A percentile compares a stretch with the other conserved stretches of the same genome.
Evolutionary conservation across 352 stramenopile genomes (phyloP).

Genomic region (Pythium dissotocum): DNA sequence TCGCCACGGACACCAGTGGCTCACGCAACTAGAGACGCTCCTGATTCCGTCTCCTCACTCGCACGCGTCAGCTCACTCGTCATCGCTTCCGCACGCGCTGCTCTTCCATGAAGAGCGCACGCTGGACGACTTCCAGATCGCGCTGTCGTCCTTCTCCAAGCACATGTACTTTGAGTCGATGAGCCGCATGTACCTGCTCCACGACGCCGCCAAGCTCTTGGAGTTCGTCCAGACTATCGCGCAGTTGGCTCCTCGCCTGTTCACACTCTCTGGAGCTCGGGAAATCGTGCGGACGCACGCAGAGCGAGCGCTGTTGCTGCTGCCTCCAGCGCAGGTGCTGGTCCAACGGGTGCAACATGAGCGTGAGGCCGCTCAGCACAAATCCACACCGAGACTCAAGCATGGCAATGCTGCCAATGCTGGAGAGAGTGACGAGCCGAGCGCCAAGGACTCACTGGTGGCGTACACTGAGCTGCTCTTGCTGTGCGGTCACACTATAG

Average conservation of each 20-base stretch:
- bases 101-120: slow-evolving; percentile 84
- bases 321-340: slow-evolving; percentile 57
- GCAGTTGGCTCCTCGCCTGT: slow-evolving; percentile 62
- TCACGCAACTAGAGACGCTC: slow-evolving; percentile 72
- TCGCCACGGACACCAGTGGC: slow-evolving; percentile 60
- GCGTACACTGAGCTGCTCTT: slow-evolving; percentile 64
- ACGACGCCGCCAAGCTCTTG: slow-evolving; percentile 55
- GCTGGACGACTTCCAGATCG: slow-evolving; percentile 67
- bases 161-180: slow-evolving; percentile 89
- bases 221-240: slow-evolving; percentile 64
- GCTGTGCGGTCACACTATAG: slow-evolving; percentile 48
- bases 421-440: background rate
- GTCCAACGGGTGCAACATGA: slow-evolving; percentile 34
- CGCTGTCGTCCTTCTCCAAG: slow-evolving; percentile 77
- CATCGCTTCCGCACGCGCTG: slow-evolving; percentile 50
- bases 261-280: slow-evolving; percentile 54
- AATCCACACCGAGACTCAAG: background rate
- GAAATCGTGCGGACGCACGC: slow-evolving; percentile 52
- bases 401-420: background rate
- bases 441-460: slow-evolving; percentile 42
- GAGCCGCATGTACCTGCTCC: slow-evolving; percentile 74
- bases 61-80: background rate
- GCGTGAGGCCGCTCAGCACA: background rate
- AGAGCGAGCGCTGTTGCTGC: slow-evolving; percentile 64
- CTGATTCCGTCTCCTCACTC: slow-evolving; percentile 32